phyloP scores from a whole-genome alignment of 495 filamentous ascomycete species.

The Neurospora sp. region DNA sequence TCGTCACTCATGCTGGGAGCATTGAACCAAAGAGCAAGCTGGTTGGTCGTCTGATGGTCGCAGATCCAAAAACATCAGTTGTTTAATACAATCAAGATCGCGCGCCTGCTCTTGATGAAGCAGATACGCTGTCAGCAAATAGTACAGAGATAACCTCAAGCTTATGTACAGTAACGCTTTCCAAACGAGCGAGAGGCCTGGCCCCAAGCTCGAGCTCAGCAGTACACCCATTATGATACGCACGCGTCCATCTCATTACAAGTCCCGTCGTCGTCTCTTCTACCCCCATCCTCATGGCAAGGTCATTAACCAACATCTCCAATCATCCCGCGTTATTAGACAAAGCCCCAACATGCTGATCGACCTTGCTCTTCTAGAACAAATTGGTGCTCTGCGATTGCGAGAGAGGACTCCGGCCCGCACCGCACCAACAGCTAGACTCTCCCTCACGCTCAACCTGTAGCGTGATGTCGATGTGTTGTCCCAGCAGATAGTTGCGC shows the following conservation, averaged over 20 bases:
- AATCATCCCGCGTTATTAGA: background rate
- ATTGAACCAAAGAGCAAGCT: background rate
- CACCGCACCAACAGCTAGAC: constrained; percentile 68
- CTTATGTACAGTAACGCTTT: background rate
- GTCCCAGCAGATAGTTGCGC: constrained; percentile 45
- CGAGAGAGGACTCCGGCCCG: constrained; percentile 24
- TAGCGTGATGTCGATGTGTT: constrained; percentile 61
- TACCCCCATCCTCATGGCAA: background rate
- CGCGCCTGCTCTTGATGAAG: background rate
- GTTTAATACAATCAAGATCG: background rate
- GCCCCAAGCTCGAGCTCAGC: background rate
- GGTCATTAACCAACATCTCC: background rate
- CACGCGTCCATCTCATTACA: background rate
- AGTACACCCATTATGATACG: background rate
- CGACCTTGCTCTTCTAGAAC: constrained; percentile 8
- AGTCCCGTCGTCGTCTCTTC: background rate
- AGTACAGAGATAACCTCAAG: background rate
- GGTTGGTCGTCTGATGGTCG: background rate
- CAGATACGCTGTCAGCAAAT: background rate
- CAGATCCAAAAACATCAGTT: background rate
- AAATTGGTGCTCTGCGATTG: constrained; percentile 14
- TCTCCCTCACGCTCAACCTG: constrained; percentile 71
- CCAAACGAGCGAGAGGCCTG: background rate
- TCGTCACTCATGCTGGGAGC: background rate
- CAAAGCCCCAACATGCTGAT: background rate